Conservation (phyloP, 331 rosid genomes). For the Acacia pycnantha region DNA sequence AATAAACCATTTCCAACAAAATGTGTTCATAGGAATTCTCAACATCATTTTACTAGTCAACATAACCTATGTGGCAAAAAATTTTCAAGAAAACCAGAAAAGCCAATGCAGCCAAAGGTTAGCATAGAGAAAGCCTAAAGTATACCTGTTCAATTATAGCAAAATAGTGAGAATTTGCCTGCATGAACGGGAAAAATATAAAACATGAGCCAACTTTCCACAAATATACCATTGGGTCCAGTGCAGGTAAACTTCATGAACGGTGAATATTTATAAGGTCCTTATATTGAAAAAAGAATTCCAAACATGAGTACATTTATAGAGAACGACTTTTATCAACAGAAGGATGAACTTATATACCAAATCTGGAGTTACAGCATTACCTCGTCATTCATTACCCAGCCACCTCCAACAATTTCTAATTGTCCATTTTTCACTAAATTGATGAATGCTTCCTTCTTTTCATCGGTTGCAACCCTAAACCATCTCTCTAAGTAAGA, state of each 20-base stretch:
- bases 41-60: slow-evolving; percentile 15
- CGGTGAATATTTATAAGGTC: slow-evolving; percentile 9
- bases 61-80: not conserved
- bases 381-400: slow-evolving; percentile 99
- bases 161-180: slow-evolving; percentile 96
- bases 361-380: slow-evolving; percentile 7
- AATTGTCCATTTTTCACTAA: slow-evolving; percentile 88
- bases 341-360: not conserved
- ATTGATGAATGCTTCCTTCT: slow-evolving; percentile 58
- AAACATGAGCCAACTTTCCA: slow-evolving; percentile 29
- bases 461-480: slow-evolving; percentile 73
- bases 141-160: slow-evolving; percentile 96
- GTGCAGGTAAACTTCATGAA: not conserved
- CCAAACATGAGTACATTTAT: not conserved
- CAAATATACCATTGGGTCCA: not conserved
- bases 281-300: slow-evolving; percentile 13
- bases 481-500: slow-evolving; percentile 99
- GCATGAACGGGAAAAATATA: slow-evolving; percentile 43
- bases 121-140: slow-evolving; percentile 26
- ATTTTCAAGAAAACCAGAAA: slow-evolving; percentile 1
- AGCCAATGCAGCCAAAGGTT: not conserved
- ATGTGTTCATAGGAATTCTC: not conserved
- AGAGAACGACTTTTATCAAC: slow-evolving; percentile 2
- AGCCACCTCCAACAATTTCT: slow-evolving; percentile 99
- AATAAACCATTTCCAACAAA: slow-evolving; percentile 17